Percentiles rank a stretch among this genome's conserved stretches.
Evolutionary conservation across 2,329 filamentous ascomycete species (phyloP).

Genomic region (Lasiodiplodia gonubiensis): DNA sequence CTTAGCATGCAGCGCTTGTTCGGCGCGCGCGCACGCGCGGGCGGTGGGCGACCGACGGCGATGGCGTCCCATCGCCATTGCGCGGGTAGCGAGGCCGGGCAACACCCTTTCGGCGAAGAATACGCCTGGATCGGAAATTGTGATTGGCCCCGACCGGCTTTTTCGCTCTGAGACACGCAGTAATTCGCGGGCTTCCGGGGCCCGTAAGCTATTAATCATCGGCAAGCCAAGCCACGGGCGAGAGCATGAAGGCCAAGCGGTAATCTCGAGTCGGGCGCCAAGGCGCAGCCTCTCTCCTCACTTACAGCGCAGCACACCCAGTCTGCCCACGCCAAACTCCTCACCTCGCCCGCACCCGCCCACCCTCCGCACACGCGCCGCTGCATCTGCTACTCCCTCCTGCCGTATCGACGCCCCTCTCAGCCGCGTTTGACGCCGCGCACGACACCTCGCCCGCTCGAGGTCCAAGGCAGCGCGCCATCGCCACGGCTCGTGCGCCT

Average conservation of each 20-base stretch:
- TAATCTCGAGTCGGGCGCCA: constrained; percentile 29
- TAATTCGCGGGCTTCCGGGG: constrained; percentile 15
- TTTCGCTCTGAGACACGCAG: constrained; percentile 24
- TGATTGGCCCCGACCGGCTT: constrained; percentile 13
- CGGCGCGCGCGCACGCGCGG: neutral
- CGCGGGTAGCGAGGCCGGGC: constrained; percentile 15
- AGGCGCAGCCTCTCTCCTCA: constrained; percentile 25
- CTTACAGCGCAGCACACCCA: constrained; percentile 20
- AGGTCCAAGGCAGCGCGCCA: constrained; percentile 20
- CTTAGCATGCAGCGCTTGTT: constrained; percentile 4
- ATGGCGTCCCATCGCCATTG: constrained; percentile 8
- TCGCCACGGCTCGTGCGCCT: constrained; percentile 30
- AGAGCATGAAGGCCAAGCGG: constrained; percentile 19
- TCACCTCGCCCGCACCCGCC: constrained; percentile 25
- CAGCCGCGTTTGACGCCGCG: neutral
- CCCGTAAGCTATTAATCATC: constrained; percentile 28
- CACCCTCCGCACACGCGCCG: constrained; percentile 19
- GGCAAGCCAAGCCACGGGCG: constrained; percentile 25
- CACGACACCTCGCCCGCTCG: constrained; percentile 21
- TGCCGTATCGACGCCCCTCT: constrained; percentile 6
- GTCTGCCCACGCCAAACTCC: constrained; percentile 18
- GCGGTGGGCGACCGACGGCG: neutral
- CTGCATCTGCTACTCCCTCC: constrained; percentile 26
- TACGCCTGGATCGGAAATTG: constrained; percentile 16
- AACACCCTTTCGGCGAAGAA: constrained; percentile 19